Conservation (phyloP, 2,329 filamentous ascomycete genomes). For the Tolypocladium tundrense region DNA sequence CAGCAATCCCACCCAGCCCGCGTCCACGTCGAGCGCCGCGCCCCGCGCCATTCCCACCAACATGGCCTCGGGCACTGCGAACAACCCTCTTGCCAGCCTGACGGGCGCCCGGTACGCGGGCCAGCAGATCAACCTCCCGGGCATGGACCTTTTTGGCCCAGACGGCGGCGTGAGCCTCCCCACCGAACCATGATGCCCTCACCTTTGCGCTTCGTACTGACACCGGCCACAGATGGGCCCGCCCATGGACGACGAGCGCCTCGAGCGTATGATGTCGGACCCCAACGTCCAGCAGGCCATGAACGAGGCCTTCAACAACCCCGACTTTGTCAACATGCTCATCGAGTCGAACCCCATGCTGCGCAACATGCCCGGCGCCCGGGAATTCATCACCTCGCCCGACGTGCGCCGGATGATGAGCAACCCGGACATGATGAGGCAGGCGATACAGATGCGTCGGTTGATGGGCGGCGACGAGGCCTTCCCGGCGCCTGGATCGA, state of each 20-base stretch:
- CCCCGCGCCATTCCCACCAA: slow-evolving; percentile 51
- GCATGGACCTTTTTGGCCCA: slow-evolving; percentile 80
- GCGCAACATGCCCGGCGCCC: slow-evolving; percentile 61
- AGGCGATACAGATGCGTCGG: slow-evolving; percentile 74
- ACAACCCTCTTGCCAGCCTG: slow-evolving; percentile 81
- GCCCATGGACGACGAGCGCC: slow-evolving; percentile 67
- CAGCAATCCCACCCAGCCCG: slow-evolving; percentile 55
- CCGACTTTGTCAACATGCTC: slow-evolving; percentile 89
- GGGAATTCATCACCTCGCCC: slow-evolving; percentile 80
- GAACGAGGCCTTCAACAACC: slow-evolving; percentile 93
- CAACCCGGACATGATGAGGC: slow-evolving; percentile 73
- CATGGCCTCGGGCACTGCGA: slow-evolving; percentile 73
- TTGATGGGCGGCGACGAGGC: slow-evolving; percentile 49
- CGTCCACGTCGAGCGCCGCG: slow-evolving; percentile 29
- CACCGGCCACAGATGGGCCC: slow-evolving; percentile 65
- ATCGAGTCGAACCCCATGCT: slow-evolving; percentile 84
- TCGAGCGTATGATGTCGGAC: slow-evolving; percentile 79
- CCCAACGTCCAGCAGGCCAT: slow-evolving; percentile 78
- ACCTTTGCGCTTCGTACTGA: slow-evolving; percentile 9
- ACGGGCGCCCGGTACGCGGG: slow-evolving; percentile 92
- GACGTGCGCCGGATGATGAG: slow-evolving; percentile 89
- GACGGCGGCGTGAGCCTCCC: slow-evolving; percentile 73
- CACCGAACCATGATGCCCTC: not conserved
- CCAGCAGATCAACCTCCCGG: slow-evolving; percentile 71
- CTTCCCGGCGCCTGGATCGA: slow-evolving; percentile 87